Evolutionary conservation across 2,329 filamentous ascomycete genomes (phyloP).

Genomic region (Alternaria ethzedia): DNA sequence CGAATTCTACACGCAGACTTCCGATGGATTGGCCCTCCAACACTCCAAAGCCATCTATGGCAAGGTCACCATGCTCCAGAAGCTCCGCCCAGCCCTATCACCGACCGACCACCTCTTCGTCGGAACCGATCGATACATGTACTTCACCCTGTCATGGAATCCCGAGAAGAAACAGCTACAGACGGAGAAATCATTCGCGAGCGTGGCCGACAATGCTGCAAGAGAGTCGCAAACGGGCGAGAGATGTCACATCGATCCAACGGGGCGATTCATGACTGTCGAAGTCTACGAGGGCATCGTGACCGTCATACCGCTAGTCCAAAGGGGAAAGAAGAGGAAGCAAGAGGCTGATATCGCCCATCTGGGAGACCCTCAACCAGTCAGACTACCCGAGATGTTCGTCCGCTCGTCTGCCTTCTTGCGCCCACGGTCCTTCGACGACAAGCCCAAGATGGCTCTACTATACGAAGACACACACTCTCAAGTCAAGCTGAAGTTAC

Average conservation of each 20-base stretch:
- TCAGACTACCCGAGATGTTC: constrained; percentile 70
- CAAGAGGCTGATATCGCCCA: constrained; percentile 59
- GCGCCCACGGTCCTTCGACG: constrained; percentile 57
- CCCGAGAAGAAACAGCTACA: constrained; percentile 58
- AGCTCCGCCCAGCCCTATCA: constrained; percentile 75
- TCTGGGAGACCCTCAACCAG: constrained; percentile 66
- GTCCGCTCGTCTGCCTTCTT: constrained; percentile 71
- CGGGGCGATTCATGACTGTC: constrained; percentile 69
- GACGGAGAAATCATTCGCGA: constrained; percentile 65
- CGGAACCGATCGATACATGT: constrained; percentile 86
- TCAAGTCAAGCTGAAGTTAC: constrained; percentile 60
- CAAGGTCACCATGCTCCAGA: constrained; percentile 83
- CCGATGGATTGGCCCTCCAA: constrained; percentile 65
- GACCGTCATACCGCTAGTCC: constrained; percentile 67
- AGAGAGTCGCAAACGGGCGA: constrained; percentile 83
- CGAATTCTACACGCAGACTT: constrained; percentile 77
- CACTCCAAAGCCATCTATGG: constrained; percentile 80
- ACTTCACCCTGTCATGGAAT: constrained; percentile 91
- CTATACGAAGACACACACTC: constrained; percentile 69
- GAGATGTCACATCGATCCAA: constrained; percentile 83
- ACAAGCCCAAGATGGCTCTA: constrained; percentile 67
- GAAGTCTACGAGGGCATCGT: constrained; percentile 73
- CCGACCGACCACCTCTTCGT: constrained; percentile 86
- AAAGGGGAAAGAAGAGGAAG: constrained; percentile 59
- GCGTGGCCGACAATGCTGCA: constrained; percentile 66